phyloP scores from a whole-genome alignment of 2,329 filamentous ascomycete species.

The Curvularia eragrostidis region DNA sequence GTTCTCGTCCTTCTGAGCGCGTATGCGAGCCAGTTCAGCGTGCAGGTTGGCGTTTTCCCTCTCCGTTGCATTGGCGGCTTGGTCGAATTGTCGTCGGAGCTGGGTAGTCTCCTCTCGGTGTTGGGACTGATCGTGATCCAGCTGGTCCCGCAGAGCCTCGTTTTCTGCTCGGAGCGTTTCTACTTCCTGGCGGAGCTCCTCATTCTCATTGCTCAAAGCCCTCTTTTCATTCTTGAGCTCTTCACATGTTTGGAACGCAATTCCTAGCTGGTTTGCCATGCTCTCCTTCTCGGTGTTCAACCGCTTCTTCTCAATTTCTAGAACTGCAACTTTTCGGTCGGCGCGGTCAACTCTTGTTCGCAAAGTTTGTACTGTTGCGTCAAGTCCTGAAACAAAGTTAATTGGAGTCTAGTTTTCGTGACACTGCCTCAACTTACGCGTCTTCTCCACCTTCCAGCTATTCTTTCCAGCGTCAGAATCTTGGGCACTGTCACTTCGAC shows the following conservation, averaged over 20 bases:
- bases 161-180: conserved; percentile 46
- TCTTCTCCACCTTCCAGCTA: conserved; percentile 59
- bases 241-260: conserved; percentile 65
- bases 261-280: conserved; percentile 66
- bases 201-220: conserved; percentile 45
- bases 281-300: conserved; percentile 70
- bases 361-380: conserved; percentile 65
- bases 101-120: conserved; percentile 46
- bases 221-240: conserved; percentile 57
- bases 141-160: conserved; percentile 42
- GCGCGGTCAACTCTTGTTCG: conserved; percentile 68
- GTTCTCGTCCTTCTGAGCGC: conserved; percentile 46
- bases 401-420: neutral
- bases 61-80: conserved; percentile 43
- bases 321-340: conserved; percentile 67
- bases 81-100: conserved; percentile 43
- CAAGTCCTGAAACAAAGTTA: conserved; percentile 56
- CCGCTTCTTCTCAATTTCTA: conserved; percentile 68
- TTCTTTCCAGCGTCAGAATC: conserved; percentile 55
- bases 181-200: conserved; percentile 46
- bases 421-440: conserved; percentile 55
- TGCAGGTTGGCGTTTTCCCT: conserved; percentile 45
- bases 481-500: conserved; percentile 57
- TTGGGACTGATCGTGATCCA: conserved; percentile 43
- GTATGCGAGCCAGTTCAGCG: conserved; percentile 42